Base-by-base conservation (phyloP, 257 asterid genomes). In the Marsdenia floribunda region DNA sequence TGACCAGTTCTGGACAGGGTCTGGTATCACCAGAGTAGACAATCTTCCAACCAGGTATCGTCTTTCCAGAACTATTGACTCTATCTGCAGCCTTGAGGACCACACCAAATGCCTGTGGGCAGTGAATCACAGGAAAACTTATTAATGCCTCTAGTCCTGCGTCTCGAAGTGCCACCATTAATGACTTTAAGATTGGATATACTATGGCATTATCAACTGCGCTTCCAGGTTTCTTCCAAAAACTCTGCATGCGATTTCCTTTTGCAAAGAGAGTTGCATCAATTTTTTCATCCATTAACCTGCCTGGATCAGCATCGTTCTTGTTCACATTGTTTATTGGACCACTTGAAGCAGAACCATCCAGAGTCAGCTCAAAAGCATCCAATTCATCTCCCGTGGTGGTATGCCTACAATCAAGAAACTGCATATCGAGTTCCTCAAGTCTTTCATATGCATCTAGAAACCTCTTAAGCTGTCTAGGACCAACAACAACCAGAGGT, bases 1-100 rank as follows among this genome's bases (percentile, higher is more conserved):
- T 76, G 64, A 90, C 86, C 58, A 90, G 88, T 78, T 92, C 96
- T 5, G 91, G 92, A 82, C 99, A 95, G 22, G 99, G 99, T 81
- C 99, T 77, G 68, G 99, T 95, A 82, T 95, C 99, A 5, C 99
- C 99, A 1, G 99, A 95, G 88, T 95, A 95, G 68, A 88, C 99
- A 57, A 95, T 75, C 80, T 92, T 92, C 98, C 99, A 95, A 29
- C 99, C 98, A 0, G 98, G 97, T 44, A 89, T 83, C 60, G 78
- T 85, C 73, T 90, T 92, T 35, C 97, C 96, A 0, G 72, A 79
- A 7, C 76, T 40, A 76, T 87, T 88, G 24, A 83, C 52, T 86
- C 96, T 87, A 67, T 79, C 78, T 5, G 91, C 71, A 4, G 93
- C 97, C 89, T 89, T 84, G 73, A 92, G 73, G 12, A 42, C 85